Base-by-base conservation (phyloP, 495 filamentous ascomycete genomes). In the Aspergillus sparsus region DNA sequence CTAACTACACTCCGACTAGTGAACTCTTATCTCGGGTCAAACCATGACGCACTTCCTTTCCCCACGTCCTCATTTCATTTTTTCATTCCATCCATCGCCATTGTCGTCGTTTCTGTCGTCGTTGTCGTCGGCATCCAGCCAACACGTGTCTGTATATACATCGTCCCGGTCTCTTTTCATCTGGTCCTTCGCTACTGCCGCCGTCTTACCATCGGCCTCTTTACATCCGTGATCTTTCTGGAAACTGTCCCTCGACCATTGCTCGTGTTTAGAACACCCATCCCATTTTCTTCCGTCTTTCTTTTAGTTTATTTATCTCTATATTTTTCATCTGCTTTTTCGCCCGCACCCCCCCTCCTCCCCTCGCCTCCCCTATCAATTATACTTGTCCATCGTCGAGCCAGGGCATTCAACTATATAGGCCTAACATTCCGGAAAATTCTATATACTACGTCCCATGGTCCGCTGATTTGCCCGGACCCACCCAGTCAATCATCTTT, bases 31-130 rank as follows among this genome's bases (percentile, higher is more conserved):
- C 53, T 53, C 59, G 59, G 51, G 61, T 62, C 73, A 66, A 79
- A 79, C 63, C 67, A 79, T 79, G 77, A 79, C 74, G 75, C 71
- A 74, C 68, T 72, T 67, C 57, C 41, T 55, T 66, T 66, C 68
- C 55, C 68, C 68, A 56, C 63, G 53, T 49, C 66, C 62, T 55
- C 66, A 61, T 58, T 69, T 65, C 59, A 58, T 63, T 65, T 68
- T 62, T 69, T 73, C 56, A 66, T 70, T 68, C 68, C 67, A 62
- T 65, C 61, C 66, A 55, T 42, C 47, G 15, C 47, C 56, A 4
- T 15, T 15, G 32, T 51, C 49, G 33, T 58, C 41, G 49, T 27
- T 27, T 1, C 21, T 27, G 21, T n/a, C n/a, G n/a, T n/a, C n/a
- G 2, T 15, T 15, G 32, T 51, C 49, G 15, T 58, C 41, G 49